Conservation (phyloP, 352 stramenopile species). For the Phytopythium cucurbitacearum region DNA sequence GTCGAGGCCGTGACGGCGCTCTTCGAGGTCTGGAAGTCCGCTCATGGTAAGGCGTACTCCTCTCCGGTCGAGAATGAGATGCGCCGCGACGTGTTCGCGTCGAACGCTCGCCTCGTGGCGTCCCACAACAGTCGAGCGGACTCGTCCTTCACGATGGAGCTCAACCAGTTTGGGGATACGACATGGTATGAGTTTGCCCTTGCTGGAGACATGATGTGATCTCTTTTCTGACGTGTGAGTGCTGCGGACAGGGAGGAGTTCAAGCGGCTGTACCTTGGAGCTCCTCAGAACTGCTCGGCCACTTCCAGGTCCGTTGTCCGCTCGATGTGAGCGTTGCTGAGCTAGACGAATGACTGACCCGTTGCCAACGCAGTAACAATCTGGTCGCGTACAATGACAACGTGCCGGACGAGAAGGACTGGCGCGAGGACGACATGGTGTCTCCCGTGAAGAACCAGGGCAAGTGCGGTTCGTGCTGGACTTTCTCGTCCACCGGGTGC, state of each 20-base stretch:
- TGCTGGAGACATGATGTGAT: too few species aligned
- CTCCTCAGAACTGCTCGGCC: conserved; percentile 71
- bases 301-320: conserved; percentile 21
- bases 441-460: conserved; percentile 98
- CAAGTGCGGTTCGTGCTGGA: conserved; percentile 98
- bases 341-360: not conserved
- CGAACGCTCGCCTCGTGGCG: conserved; percentile 58
- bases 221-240: not conserved
- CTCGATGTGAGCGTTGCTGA: not conserved
- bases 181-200: conserved; percentile 38
- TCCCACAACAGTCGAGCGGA: conserved; percentile 46
- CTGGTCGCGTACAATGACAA: conserved; percentile 18
- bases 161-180: conserved; percentile 73
- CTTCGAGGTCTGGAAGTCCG: conserved; percentile 47
- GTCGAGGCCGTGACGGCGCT: conserved; percentile 24
- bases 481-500: conserved; percentile 97
- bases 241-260: conserved; percentile 52
- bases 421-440: conserved; percentile 90
- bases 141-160: conserved; percentile 59
- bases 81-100: conserved; percentile 48
- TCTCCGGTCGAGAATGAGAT: conserved; percentile 45
- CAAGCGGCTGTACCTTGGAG: conserved; percentile 57
- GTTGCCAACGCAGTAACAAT: conserved; percentile 1
- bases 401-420: conserved; percentile 92
- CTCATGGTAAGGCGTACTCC: conserved; percentile 44